A percentile compares a stretch with the other conserved stretches of the same genome.
Conservation (phyloP, 192 early-diverging fungal genomes). For the Backusella luteola region DNA sequence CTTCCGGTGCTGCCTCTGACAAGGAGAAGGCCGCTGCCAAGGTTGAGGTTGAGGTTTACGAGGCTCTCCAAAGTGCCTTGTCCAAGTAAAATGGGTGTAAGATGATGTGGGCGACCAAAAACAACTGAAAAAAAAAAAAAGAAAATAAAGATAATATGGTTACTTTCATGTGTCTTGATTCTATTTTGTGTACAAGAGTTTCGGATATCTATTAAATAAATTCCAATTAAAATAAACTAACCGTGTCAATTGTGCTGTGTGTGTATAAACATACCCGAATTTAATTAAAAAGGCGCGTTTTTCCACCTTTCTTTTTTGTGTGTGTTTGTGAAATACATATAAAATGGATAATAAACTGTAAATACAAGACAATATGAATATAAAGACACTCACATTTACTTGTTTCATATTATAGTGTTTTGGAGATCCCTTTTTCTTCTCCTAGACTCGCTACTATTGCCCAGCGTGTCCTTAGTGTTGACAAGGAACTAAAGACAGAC, state of each 20-base stretch:
- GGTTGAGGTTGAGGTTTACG: slow-evolving; percentile 86
- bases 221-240: background rate
- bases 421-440: slow-evolving; percentile 45
- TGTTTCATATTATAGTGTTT: slow-evolving; percentile 6
- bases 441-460: slow-evolving; percentile 42
- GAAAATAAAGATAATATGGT: slow-evolving; percentile 3
- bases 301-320: background rate
- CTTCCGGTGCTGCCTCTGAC: slow-evolving; percentile 64
- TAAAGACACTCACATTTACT: background rate
- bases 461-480: slow-evolving; percentile 37
- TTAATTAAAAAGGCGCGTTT: background rate
- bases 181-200: background rate
- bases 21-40: slow-evolving; percentile 78
- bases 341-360: slow-evolving; percentile 5
- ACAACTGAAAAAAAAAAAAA: slow-evolving; percentile 3
- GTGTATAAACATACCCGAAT: too few species aligned
- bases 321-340: background rate
- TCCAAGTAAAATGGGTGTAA: slow-evolving; percentile 30
- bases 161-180: background rate
- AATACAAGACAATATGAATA: background rate
- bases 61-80: slow-evolving; percentile 79
- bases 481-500: slow-evolving; percentile 45
- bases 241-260: background rate
- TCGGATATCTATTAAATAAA: slow-evolving; percentile 5
- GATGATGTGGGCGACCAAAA: slow-evolving; percentile 2